A percentile compares a stretch with the other conserved stretches of the same genome.
Conservation (phyloP, 2,329 filamentous ascomycete genomes). For the Calonectria henricotiae region DNA sequence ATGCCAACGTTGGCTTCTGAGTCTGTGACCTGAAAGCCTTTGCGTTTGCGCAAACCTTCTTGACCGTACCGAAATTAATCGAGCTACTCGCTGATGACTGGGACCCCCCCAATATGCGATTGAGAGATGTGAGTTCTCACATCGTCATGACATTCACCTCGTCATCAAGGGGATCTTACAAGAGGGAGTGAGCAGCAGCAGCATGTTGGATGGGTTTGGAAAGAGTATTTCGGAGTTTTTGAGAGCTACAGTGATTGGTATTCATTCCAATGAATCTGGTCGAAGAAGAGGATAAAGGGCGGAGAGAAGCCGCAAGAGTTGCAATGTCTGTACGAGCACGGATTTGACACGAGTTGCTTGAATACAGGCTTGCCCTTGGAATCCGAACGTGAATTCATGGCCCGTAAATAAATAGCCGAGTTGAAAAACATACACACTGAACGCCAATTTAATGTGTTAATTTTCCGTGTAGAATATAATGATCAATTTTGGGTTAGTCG, state of each 20-base stretch:
- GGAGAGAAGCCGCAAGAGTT: slow-evolving; percentile 13
- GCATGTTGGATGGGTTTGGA: slow-evolving; percentile 65
- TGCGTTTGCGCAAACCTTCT: slow-evolving; percentile 59
- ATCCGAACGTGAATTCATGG: too few species aligned
- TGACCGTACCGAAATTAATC: slow-evolving; percentile 58
- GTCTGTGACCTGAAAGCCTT: slow-evolving; percentile 59
- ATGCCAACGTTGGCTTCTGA: slow-evolving; percentile 58
- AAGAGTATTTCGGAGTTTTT: slow-evolving; percentile 70
- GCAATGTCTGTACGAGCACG: slow-evolving; percentile 12
- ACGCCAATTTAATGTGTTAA: too few species aligned
- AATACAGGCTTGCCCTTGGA: not conserved
- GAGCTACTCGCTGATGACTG: slow-evolving; percentile 64
- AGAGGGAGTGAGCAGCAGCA: slow-evolving; percentile 65
- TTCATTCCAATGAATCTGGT: slow-evolving; percentile 53
- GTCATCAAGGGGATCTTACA: slow-evolving; percentile 64
- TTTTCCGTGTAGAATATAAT: too few species aligned
- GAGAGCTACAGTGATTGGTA: slow-evolving; percentile 52
- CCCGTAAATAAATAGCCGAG: too few species aligned
- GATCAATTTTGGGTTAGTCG: too few species aligned
- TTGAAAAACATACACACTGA: too few species aligned
- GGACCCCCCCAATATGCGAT: slow-evolving; percentile 59
- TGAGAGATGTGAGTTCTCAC: slow-evolving; percentile 65
- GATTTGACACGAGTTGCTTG: slow-evolving; percentile 3
- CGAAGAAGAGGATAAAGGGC: slow-evolving; percentile 42
- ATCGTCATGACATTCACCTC: slow-evolving; percentile 63